Percentiles rank a stretch among this genome's conserved stretches.
These are phyloP conservation scores for Neonectria coccinea DNA, from an alignment of 2,329 filamentous ascomycete genomes.

Conservation along the genomic window DNA sequence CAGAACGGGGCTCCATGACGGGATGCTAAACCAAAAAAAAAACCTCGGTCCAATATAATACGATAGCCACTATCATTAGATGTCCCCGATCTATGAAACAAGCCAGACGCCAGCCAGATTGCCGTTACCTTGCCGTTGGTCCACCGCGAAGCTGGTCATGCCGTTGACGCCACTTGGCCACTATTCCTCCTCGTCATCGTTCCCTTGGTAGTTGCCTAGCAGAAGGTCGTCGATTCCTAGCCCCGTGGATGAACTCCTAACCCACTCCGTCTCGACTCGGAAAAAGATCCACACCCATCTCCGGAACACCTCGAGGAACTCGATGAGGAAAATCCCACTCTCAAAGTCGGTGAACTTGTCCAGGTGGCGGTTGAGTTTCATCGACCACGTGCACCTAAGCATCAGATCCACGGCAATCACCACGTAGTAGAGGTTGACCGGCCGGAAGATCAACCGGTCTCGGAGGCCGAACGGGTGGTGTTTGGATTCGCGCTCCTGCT, in stretches of 20 bases:
- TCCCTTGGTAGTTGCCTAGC: slow-evolving; percentile 77
- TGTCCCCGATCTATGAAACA: slow-evolving; percentile 38
- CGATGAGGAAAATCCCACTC: slow-evolving; percentile 87
- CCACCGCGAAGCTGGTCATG: slow-evolving; percentile 13
- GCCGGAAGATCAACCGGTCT: slow-evolving; percentile 77
- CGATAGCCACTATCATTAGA: slow-evolving; percentile 29
- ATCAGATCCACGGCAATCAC: slow-evolving; percentile 83
- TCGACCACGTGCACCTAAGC: slow-evolving; percentile 89
- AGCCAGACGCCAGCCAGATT: slow-evolving; percentile 29
- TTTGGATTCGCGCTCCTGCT: slow-evolving; percentile 66
- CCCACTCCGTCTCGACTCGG: slow-evolving; percentile 93
- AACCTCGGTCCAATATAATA: slow-evolving; percentile 24
- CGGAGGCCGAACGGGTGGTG: slow-evolving; percentile 84
- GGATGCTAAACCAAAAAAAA: slow-evolving; percentile 16
- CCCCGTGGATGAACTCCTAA: slow-evolving; percentile 66
- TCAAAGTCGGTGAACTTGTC: slow-evolving; percentile 89
- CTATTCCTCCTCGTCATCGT: slow-evolving; percentile 60
- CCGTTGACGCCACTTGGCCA: slow-evolving; percentile 20
- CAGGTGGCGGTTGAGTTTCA: slow-evolving; percentile 85
- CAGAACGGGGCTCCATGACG: slow-evolving; percentile 10
- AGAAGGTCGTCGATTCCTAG: slow-evolving; percentile 77
- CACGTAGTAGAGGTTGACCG: slow-evolving; percentile 81
- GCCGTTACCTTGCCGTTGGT: slow-evolving; percentile 27
- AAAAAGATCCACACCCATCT: slow-evolving; percentile 99
- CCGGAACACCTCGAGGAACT: slow-evolving; percentile 86